A percentile compares a stretch with the other conserved stretches of the same genome.
Conservation (phyloP, 306 rosid species). For the Mimosa pudica region DNA sequence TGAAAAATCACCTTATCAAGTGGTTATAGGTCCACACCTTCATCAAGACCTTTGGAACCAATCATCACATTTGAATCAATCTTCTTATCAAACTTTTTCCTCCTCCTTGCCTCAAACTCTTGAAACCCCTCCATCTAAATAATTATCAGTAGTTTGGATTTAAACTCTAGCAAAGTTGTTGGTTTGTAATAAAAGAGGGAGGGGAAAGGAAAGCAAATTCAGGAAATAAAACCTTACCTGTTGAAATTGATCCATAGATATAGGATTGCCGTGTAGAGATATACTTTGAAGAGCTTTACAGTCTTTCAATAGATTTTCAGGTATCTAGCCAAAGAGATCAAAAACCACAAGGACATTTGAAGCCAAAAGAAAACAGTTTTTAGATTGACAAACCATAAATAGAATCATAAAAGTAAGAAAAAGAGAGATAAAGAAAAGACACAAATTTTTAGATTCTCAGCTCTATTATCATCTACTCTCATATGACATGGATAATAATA, state of each 20-base stretch:
- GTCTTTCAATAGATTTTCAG: slow-evolving; percentile 74
- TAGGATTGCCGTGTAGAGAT: slow-evolving; percentile 91
- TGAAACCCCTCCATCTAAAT: slow-evolving; percentile 87
- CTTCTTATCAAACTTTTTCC: slow-evolving; percentile 94
- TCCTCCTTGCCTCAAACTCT: slow-evolving; percentile 93
- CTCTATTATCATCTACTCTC: background rate
- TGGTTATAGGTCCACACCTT: slow-evolving; percentile 78
- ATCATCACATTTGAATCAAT: slow-evolving; percentile 95
- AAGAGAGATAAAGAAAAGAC: background rate
- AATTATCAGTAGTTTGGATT: slow-evolving; percentile 25
- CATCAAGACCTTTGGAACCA: slow-evolving; percentile 91
- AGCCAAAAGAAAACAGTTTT: slow-evolving; percentile 12
- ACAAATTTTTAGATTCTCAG: background rate
- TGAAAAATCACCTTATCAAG: slow-evolving; percentile 19
- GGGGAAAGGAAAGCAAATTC: background rate
- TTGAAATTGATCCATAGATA: slow-evolving; percentile 95
- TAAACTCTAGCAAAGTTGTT: slow-evolving; percentile 19
- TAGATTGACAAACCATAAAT: background rate
- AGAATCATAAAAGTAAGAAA: background rate
- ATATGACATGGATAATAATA: background rate
- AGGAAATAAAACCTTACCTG: slow-evolving; percentile 48
- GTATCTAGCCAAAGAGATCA: slow-evolving; percentile 58
- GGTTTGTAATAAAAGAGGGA: background rate
- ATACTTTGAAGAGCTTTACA: slow-evolving; percentile 89
- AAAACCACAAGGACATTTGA: slow-evolving; percentile 11